Base-by-base conservation (phyloP, 2,329 filamentous ascomycete genomes). In the Xylariaceae sp. region DNA sequence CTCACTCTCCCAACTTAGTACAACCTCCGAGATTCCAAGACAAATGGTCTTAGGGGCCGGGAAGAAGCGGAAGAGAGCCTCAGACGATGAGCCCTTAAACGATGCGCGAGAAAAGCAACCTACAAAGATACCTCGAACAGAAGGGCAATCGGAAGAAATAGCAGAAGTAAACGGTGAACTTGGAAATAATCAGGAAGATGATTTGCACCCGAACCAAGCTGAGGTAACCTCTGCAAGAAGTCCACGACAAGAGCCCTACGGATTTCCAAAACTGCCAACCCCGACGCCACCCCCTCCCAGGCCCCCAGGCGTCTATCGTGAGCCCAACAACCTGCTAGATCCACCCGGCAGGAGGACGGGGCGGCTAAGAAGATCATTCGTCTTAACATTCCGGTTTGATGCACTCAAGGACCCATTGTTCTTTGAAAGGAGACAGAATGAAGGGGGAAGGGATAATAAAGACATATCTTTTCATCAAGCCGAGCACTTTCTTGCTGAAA, bases 331-430 rank as follows among this genome's bases (percentile, higher is more conserved):
- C 48, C 66, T 65, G 3, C 49, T 72, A 20, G 67, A 68, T 51
- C 65, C 66, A 7, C 58, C 62, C 19, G 53, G 23, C 9, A 65
- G 62, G 37, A 57, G 50, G 16, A 67, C 63, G 41, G 70, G 70
- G 2, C 66, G 70, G 51, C 65, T 60, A 20, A 67, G 56, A 43
- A 70, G 59, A 32, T 72, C 70, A n/a, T 43, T 69, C 4, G 68
- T 73, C 10, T 40, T 73, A 12, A 63, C 68, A 48, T 65, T 73
- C 41, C 65, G 63, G 32, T 60, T 53, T 20, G 62, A 69, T 20
- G 61, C 56, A 32, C 63, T 72, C 2, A 69, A 65, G 43, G 60
- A 69, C 26, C 56, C 64, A 5, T 48, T 53, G 14, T 68, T 67
- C 48, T 44, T 66, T 3, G 50, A 59, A 2, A 21, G 21, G 16